These are phyloP conservation scores for Inga leiocalycina DNA, from an alignment of 306 rosid genomes.

Conservation along the genomic window DNA sequence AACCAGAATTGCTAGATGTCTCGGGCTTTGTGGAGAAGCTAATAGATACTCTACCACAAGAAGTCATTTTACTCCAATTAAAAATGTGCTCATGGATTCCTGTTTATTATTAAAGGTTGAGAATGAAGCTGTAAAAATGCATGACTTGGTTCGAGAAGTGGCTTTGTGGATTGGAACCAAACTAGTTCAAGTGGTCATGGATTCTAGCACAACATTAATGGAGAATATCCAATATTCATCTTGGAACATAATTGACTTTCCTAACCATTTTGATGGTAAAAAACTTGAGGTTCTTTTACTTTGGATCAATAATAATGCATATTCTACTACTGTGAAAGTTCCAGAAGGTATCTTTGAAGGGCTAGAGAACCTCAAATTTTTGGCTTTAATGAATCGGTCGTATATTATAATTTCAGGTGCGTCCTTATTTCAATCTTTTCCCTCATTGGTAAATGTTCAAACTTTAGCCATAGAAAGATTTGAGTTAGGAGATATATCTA, in stretches of 20 bases:
- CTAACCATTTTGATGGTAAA: neutral
- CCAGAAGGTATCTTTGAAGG: neutral
- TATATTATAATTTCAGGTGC: neutral
- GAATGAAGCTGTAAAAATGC: neutral
- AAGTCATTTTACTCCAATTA: no score
- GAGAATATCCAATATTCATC: neutral
- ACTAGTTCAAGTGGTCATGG: neutral
- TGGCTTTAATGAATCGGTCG: neutral
- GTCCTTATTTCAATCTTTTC: neutral
- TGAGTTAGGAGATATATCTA: neutral
- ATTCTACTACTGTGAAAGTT: neutral
- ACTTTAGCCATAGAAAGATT: rapidly evolving
- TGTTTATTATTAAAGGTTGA: neutral
- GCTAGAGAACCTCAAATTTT: neutral
- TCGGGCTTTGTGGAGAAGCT: no score
- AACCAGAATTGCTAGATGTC: no score
- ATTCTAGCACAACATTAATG: no score
- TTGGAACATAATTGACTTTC: neutral
- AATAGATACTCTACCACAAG: no score
- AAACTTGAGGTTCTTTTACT: slow-evolving; percentile 22
- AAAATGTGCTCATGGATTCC: slow-evolving; percentile 23
- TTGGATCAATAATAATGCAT: neutral
- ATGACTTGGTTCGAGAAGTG: slow-evolving; percentile 26
- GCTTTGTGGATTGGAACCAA: neutral
- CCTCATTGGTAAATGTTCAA: neutral